phyloP scores from a whole-genome alignment of 1,284 basidiomycete species.

The Xerocomus amazonicus region DNA sequence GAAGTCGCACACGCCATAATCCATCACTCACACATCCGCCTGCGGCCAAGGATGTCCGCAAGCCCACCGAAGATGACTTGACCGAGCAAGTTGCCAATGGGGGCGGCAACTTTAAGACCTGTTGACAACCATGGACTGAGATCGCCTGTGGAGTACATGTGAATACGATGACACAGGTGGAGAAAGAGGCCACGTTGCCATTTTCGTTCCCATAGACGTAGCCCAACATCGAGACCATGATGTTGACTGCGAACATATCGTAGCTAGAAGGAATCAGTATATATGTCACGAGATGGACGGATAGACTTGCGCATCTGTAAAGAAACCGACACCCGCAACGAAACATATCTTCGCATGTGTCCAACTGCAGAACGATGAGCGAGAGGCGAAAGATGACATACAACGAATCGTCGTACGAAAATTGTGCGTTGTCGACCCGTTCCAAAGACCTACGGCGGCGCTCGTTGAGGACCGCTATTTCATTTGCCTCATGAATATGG shows the following conservation, averaged over 20 bases:
- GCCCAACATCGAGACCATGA: constrained; percentile 23
- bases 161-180: neutral
- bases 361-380: constrained; percentile 15
- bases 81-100: constrained; percentile 59
- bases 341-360: constrained; percentile 22
- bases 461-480: constrained; percentile 20
- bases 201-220: constrained; percentile 27
- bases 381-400: neutral
- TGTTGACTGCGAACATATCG: constrained; percentile 25
- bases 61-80: constrained; percentile 54
- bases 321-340: constrained; percentile 24
- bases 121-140: constrained; percentile 27
- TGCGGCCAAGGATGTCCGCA: constrained; percentile 54
- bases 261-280: constrained; percentile 18
- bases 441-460: constrained; percentile 17
- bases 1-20: neutral
- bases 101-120: constrained; percentile 38
- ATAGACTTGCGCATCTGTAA: constrained; percentile 22
- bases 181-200: constrained; percentile 10
- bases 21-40: constrained; percentile 33
- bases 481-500: neutral
- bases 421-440: constrained; percentile 17
- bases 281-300: neutral
- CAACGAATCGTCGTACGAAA: constrained; percentile 18
- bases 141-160: constrained; percentile 16